Evolutionary conservation across 108 stramenopile species (phyloP), one percentile per base, ranked within the genome.

Genomic region (Skeletonema potamos): DNA sequence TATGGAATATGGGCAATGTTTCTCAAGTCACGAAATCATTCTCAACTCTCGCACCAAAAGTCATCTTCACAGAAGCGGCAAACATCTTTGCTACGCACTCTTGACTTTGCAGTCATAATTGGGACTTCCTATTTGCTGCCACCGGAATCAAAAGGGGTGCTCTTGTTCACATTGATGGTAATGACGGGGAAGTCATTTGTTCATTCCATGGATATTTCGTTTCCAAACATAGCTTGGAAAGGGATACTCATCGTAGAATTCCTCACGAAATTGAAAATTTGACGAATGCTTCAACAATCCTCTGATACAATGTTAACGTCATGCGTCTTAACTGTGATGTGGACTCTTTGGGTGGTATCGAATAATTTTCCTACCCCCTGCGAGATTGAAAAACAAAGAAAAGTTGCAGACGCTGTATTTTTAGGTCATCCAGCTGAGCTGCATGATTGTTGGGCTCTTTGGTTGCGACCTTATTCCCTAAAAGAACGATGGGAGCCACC

Each of bases 351-450:
- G 72, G 80, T 74, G 7, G 63, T 81, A 15, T 54, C 43, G 13
- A 69, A 66, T 28, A 41, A 63, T 7, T 44, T 28, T 20, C 72
- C 72, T 22, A 81, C 79, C 6, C 73, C 80, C 4, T 74, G 79
- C 24, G 79, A 73, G 64, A 39, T 36, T 7, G 60, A 44, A 30
- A 39, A 36, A 20, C 54, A 55, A 15, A 4, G 17, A 17, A 27
- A n/a, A 29, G 71, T 62, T 26, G 70, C 75, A 39, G 81, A 82
- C 34, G 76, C 61, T 13, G 71, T 73, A 9, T 77, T 77, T 37
- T 57, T 77, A 12, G 77, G 82, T 13, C 84, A 84, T 69, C 84
- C 84, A 28, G 81, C 84, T n/a, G 70, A 77, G 11, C 41, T 84
- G 34, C 48, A 59, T 10, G 84, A 84, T 37, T 68, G 48, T 24